Base-by-base conservation (phyloP, 805 yeast genomes). In the Saccharomycopsis malanga region DNA sequence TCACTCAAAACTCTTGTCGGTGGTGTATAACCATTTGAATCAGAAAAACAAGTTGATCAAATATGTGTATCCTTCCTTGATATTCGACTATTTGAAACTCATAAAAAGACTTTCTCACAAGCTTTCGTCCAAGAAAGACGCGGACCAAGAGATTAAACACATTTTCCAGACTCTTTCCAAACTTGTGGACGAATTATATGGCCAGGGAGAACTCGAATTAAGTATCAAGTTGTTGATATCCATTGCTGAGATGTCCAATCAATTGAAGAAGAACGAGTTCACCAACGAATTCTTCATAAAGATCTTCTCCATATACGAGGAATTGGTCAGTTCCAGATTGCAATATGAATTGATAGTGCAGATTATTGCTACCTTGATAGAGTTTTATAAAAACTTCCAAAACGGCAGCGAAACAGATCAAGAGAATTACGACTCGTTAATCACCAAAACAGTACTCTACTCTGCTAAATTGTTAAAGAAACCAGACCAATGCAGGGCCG, bases 401-500 rank as follows among this genome's bases (percentile, higher is more conserved):
- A 38, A 36, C 29, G 52, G 49, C 3, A 29, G 43, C 3, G 48
- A 38, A 10, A n/a, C 42, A 7, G 69, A 71, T 39, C 66, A 71
- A 39, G 94, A 84, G 27, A 85, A 79, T 61, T 91, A 86, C 63
- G 93, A 87, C 56, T 75, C 79, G 3, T 69, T 91, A 55, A 87
- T 89, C 43, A 84, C 94, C 14, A 83, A 88, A 61, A 74, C 89
- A 40, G 87, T 96, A 1, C 67, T 89, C 41, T 87, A 87, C 58
- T 95, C 95, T 4, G 86, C 95, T 12, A 87, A 86, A 62, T 70
- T 93, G 43, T 71, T 91, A 58, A 87, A 86, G 62, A 91, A 91
- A 62, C 88, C 93, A 30, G 98, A 91, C 58, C 98, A 93, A 63
- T 89, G 97, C 62, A 77, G 97, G 14, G 81, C 95, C 0, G 95